Base-by-base conservation (phyloP, 2,329 filamentous ascomycete genomes). In the Cladosporium sp. region DNA sequence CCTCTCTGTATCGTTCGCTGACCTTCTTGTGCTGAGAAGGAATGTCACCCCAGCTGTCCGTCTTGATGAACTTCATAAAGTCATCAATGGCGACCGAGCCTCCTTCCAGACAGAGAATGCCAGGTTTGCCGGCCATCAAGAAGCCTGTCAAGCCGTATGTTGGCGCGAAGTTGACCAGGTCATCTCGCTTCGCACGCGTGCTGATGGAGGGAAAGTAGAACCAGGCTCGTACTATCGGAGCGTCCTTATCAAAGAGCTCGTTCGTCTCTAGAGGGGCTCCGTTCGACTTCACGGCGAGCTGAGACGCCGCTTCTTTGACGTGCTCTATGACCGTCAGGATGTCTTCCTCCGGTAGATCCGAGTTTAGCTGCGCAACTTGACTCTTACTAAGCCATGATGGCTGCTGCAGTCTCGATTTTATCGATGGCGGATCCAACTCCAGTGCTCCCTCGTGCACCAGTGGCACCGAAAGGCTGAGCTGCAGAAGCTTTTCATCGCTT, bases 1-100 rank as follows among this genome's bases (percentile, higher is more conserved):
- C 60, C 61, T 81, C 77, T 1, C 78, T 63, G 53, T 73, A 74
- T 9, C 77, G 65, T 67, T 83, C 81, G 61, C 76, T 81, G 35
- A 83, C 80, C 59, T 83, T 83, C 58, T 83, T 83, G 56, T 83
- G 81, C 53, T 81, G 74, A 14, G 77, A 72, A 0, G 81, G 81
- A 5, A 83, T 83, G 62, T 83, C 80, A 0, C 79, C 76, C 81
- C 81, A 83, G 49, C 77, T 81, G 58, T 82, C 77, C 5, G 79
- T 83, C 66, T 82, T 82, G 67, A 83, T 83, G 53, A 79, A 82
- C 28, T 72, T 77, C 81, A 83, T 83, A 58, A 81, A 83, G 9
- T 74, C 74, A 52, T 83, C 80, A 2, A 83, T 73, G 22, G 69
- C 62, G 7, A 59, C 45, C 0, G 77, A 76, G 0, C 50, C 62